Evolutionary conservation across 169 alveolate species (phyloP).

Genomic region (Cryptosporidium sp.): DNA sequence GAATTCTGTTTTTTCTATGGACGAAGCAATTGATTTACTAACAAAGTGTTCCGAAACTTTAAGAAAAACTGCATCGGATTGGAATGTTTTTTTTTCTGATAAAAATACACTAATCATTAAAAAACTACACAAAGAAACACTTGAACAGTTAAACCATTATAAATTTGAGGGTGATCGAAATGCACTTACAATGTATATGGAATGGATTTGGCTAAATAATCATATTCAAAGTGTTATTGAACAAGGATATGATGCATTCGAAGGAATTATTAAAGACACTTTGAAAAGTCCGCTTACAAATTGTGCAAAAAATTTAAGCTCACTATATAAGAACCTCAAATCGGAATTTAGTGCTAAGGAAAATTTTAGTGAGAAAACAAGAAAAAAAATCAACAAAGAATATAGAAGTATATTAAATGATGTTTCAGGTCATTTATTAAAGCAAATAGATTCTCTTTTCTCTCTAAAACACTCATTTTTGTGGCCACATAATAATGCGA

Average conservation of each 20-base stretch:
- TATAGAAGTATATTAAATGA: constrained; percentile 17
- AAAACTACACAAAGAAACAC: constrained; percentile 11
- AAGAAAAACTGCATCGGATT: constrained; percentile 60
- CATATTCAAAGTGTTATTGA: constrained; percentile 17
- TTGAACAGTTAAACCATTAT: constrained; percentile 15
- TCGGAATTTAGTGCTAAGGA: neutral
- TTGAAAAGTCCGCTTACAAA: constrained; percentile 39
- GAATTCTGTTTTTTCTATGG: constrained; percentile 5
- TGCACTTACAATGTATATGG: neutral
- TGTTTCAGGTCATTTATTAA: constrained; percentile 11
- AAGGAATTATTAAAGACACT: neutral
- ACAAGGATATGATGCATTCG: neutral
- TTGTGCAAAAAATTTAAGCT: constrained; percentile 46
- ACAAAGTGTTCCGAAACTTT: constrained; percentile 53
- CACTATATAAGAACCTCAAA: constrained; percentile 16
- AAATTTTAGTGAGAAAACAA: constrained; percentile 1
- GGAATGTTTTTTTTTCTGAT: constrained; percentile 34
- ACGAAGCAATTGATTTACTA: constrained; percentile 2
- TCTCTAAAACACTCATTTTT: constrained; percentile 43
- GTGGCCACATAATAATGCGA: constrained; percentile 68
- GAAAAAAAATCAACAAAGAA: constrained; percentile 26
- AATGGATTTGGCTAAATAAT: constrained; percentile 49
- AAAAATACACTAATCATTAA: constrained; percentile 32
- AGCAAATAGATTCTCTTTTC: constrained; percentile 18
- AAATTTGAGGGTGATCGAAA: constrained; percentile 17